phyloP scores from a whole-genome alignment of 2,329 filamentous ascomycete genomes.

The Grosmannia clavigera region DNA sequence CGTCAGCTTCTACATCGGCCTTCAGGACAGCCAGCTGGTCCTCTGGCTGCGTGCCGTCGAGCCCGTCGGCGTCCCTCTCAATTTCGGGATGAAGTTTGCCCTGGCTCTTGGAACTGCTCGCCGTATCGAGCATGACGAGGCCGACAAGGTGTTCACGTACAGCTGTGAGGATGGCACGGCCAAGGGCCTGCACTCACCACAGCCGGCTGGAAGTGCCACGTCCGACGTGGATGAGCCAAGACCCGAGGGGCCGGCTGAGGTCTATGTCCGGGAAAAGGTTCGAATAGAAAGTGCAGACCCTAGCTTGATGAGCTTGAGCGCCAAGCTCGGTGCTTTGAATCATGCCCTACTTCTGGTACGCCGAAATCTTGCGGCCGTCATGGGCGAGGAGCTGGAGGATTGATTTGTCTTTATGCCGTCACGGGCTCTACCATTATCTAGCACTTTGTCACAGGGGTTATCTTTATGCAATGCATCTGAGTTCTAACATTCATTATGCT shows the following conservation, averaged over 20 bases:
- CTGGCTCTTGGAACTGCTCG: constrained; percentile 54
- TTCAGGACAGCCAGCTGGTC: constrained; percentile 59
- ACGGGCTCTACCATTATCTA: not conserved
- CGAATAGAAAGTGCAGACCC: constrained; percentile 83
- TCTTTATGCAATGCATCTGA: not conserved
- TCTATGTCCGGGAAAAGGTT: constrained; percentile 81
- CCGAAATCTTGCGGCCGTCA: constrained; percentile 62
- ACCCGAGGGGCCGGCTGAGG: constrained; percentile 47
- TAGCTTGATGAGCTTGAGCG: constrained; percentile 67
- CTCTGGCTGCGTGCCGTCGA: constrained; percentile 60
- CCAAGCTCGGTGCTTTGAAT: constrained; percentile 69
- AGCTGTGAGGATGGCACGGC: constrained; percentile 18
- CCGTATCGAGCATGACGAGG: constrained; percentile 65
- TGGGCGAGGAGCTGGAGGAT: constrained; percentile 45
- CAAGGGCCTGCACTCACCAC: constrained; percentile 3
- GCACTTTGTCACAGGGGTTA: not conserved
- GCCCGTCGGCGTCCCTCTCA: constrained; percentile 48
- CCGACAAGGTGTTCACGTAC: constrained; percentile 62
- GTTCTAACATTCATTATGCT: not conserved
- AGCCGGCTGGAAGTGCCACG: constrained; percentile 2
- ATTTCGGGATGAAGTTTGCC: constrained; percentile 53
- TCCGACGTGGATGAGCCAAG: not conserved
- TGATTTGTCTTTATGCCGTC: not conserved
- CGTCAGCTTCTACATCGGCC: constrained; percentile 61
- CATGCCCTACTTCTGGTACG: constrained; percentile 59